phyloP scores from a whole-genome alignment of 2,329 filamentous ascomycete species.

The Meredithiella fracta region DNA sequence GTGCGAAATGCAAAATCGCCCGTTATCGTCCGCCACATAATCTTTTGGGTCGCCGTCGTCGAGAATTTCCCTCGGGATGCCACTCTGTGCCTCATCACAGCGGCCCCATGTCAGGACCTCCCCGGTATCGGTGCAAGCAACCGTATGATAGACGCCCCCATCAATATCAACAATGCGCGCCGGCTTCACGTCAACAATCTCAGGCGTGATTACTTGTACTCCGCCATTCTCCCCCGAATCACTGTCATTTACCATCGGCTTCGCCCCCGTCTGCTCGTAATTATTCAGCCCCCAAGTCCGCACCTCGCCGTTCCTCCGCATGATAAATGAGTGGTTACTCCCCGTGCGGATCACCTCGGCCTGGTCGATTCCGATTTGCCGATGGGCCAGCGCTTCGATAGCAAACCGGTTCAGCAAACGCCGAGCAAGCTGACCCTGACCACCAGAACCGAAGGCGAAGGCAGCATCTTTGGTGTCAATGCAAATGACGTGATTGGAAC shows the following conservation, averaged over 20 bases:
- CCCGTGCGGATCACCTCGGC: constrained; percentile 32
- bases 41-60: background rate
- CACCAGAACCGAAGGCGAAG: constrained; percentile 40
- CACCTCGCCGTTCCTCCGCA: constrained; percentile 44
- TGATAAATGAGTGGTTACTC: constrained; percentile 53
- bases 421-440: constrained; percentile 29
- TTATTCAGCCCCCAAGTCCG: constrained; percentile 58
- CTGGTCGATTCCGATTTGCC: constrained; percentile 16
- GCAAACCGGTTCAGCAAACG: constrained; percentile 33
- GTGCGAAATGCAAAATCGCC: constrained; percentile 8
- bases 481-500: constrained; percentile 40
- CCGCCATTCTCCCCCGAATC: constrained; percentile 25
- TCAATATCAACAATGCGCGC: constrained; percentile 40
- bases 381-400: constrained; percentile 31
- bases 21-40: constrained; percentile 4
- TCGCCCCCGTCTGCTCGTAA: constrained; percentile 48
- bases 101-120: constrained; percentile 31
- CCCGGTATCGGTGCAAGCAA: constrained; percentile 27
- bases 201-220: constrained; percentile 15
- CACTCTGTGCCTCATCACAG: constrained; percentile 24
- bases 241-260: constrained; percentile 38
- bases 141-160: constrained; percentile 50
- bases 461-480: constrained; percentile 34
- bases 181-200: constrained; percentile 25
- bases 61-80: constrained; percentile 5